Evolutionary conservation across 2,329 filamentous ascomycete species (phyloP).

Genomic region (Cryoendolithus antarcticus): DNA sequence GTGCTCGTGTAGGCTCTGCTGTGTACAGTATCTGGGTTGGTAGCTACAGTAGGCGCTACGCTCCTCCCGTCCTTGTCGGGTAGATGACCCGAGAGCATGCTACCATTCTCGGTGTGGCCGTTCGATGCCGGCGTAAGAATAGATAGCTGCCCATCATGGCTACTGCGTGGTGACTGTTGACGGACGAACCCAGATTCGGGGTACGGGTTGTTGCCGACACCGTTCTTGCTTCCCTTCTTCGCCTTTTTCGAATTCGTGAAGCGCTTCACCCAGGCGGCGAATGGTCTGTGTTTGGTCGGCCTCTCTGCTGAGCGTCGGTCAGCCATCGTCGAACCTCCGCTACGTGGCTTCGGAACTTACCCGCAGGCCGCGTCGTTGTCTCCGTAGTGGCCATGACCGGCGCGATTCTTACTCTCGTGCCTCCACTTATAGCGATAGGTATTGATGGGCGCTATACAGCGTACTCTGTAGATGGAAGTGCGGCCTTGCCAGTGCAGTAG

Average conservation of each 20-base stretch:
- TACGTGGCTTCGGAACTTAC: no score
- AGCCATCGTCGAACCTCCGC: not conserved
- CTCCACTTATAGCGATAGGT: no score
- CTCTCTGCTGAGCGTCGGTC: slow-evolving; percentile 45
- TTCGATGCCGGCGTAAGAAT: slow-evolving; percentile 40
- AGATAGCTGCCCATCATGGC: slow-evolving; percentile 34
- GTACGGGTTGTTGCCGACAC: slow-evolving; percentile 55
- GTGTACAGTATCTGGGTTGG: slow-evolving; percentile 61
- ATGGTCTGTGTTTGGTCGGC: slow-evolving; percentile 66
- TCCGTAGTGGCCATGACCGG: no score
- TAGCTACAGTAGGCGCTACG: slow-evolving; percentile 68
- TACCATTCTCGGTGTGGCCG: slow-evolving; percentile 33
- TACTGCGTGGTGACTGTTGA: slow-evolving; percentile 28
- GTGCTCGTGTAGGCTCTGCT: slow-evolving; percentile 72
- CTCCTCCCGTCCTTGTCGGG: slow-evolving; percentile 57
- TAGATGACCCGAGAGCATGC: slow-evolving; percentile 44
- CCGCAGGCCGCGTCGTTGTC: no score
- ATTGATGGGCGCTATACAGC: no score
- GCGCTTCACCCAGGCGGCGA: slow-evolving; percentile 88
- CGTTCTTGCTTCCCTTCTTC: slow-evolving; percentile 9
- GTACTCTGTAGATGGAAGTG: no score
- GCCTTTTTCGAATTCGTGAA: slow-evolving; percentile 67
- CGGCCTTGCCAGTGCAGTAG: no score
- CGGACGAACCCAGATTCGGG: slow-evolving; percentile 59
- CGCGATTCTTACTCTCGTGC: no score